phyloP scores from a whole-genome alignment of 1,139 yeast genomes.

The Insectozyma bohioensis region DNA sequence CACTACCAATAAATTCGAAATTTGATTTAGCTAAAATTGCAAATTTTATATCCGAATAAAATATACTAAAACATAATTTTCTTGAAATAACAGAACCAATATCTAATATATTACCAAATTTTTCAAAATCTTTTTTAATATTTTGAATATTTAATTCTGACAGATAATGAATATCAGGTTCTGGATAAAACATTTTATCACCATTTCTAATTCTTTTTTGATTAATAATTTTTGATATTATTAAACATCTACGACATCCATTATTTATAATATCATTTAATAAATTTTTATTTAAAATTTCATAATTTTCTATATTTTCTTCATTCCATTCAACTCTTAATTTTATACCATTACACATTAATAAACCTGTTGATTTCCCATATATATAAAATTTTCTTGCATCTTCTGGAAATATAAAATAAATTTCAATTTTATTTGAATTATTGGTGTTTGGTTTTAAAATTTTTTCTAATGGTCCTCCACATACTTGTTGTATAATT shows the following conservation, averaged over 20 bases:
- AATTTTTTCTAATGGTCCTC: conserved; percentile 72
- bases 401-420: conserved; percentile 52
- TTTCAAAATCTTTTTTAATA: conserved; percentile 50
- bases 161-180: conserved; percentile 32
- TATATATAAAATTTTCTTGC: conserved; percentile 58
- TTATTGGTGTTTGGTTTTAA: conserved; percentile 20
- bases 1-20: conserved; percentile 31
- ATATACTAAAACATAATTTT: conserved; percentile 60
- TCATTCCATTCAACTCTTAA: conserved; percentile 44
- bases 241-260: conserved; percentile 38
- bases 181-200: conserved; percentile 31
- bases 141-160: conserved; percentile 26
- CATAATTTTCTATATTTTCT: conserved; percentile 14
- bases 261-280: conserved; percentile 27
- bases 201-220: conserved; percentile 21
- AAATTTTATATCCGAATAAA: conserved; percentile 58
- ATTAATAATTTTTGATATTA: conserved; percentile 29
- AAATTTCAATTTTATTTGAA: conserved; percentile 41
- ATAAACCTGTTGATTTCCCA: conserved; percentile 53
- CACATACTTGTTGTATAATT: conserved; percentile 58
- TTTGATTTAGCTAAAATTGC: conserved; percentile 65
- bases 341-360: conserved; percentile 59
- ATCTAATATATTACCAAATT: conserved; percentile 63
- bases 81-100: conserved; percentile 67
- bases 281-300: conserved; percentile 26